phyloP scores from a whole-genome alignment of 768 basidiomycete species.

The Rhizopogon roseolus region DNA sequence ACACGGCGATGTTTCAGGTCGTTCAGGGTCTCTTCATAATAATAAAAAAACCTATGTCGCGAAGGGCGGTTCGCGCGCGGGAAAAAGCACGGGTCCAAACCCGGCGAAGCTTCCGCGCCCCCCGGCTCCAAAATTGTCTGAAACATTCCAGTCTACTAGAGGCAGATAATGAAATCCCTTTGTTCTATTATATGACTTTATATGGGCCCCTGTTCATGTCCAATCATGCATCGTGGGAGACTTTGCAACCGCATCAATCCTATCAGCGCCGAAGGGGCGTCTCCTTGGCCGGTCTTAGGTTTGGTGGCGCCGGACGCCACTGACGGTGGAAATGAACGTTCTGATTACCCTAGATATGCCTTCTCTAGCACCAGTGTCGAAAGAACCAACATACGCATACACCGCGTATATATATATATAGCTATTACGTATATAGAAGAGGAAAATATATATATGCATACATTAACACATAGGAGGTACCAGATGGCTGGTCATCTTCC shows the following conservation, averaged over 20 bases:
- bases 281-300: not conserved
- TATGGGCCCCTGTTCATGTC: not conserved
- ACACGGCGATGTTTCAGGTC: not conserved
- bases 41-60: not conserved
- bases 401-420: no score
- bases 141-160: not conserved
- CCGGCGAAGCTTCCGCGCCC: not conserved
- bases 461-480: not conserved
- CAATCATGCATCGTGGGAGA: not conserved
- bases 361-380: not conserved
- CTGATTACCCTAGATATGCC: not conserved
- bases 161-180: not conserved
- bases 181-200: no score
- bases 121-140: not conserved
- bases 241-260: not conserved
- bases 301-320: not conserved
- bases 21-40: not conserved
- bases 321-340: not conserved
- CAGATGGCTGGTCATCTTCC: not conserved
- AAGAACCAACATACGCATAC: no score
- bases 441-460: not conserved
- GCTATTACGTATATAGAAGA: no score
- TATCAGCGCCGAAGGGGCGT: not conserved
- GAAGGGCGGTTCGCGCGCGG: constrained; percentile 2
- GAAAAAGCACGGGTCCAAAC: not conserved